Evolutionary conservation across 2,329 filamentous ascomycete species (phyloP).

Genomic region (Thielaviopsis musarum): DNA sequence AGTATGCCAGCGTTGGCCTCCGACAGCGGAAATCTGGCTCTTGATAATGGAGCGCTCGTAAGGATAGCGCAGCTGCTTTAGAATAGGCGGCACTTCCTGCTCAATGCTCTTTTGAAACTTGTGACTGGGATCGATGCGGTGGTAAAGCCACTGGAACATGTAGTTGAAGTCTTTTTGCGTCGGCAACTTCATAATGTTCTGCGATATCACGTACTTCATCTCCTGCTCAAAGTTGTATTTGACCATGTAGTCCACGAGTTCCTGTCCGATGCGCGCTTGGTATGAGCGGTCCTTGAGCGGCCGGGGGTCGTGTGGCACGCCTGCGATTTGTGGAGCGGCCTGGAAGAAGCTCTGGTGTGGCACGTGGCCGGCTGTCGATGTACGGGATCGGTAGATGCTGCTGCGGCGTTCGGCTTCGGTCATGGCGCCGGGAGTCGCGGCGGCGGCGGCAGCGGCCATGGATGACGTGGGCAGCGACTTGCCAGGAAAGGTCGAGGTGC

Average conservation of each 20-base stretch:
- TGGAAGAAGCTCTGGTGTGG: conserved; percentile 90
- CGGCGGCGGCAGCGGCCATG: conserved; percentile 19
- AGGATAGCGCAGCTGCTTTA: conserved; percentile 88
- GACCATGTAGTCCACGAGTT: conserved; percentile 79
- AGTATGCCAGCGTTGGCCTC: conserved; percentile 91
- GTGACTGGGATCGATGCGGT: conserved; percentile 85
- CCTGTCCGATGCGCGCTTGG: conserved; percentile 68
- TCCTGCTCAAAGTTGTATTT: conserved; percentile 95
- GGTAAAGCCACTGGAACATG: conserved; percentile 97
- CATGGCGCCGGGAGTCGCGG: conserved; percentile 14
- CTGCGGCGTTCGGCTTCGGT: conserved; percentile 50
- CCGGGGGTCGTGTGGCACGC: conserved; percentile 71
- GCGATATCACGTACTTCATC: conserved; percentile 84
- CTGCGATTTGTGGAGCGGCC: conserved; percentile 63
- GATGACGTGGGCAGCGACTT: conserved; percentile 51
- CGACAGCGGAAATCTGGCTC: conserved; percentile 84
- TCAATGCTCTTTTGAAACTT: conserved; percentile 90
- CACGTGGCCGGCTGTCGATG: conserved; percentile 49
- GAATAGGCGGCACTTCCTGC: conserved; percentile 77
- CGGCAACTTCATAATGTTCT: conserved; percentile 80
- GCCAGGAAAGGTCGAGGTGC: conserved; percentile 62
- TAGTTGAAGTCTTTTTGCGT: conserved; percentile 97
- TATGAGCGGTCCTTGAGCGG: conserved; percentile 68
- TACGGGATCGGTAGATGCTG: conserved; percentile 61
- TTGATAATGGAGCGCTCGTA: conserved; percentile 94